Base-by-base conservation (phyloP, 2,329 filamentous ascomycete genomes). In the Alternaria conjuncta region DNA sequence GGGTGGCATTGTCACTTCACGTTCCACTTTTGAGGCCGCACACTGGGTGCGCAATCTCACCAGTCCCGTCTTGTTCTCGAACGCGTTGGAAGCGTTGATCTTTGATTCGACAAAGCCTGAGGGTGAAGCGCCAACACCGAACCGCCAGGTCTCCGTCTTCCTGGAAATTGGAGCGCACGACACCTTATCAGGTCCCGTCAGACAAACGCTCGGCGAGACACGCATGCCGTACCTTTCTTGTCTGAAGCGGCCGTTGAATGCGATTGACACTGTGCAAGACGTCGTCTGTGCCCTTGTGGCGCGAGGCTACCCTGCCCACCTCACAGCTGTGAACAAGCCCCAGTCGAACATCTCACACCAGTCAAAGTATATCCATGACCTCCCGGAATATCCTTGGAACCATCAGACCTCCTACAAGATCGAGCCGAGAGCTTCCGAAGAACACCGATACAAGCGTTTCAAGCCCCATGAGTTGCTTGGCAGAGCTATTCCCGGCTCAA, bases 141-240 rank as follows among this genome's bases (percentile, higher is more conserved):
- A 25, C 4, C 18, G 32, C 15, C 21, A 41, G 5, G 41, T 57
- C 30, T 56, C 65, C 43, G 25, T 65, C 15, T 18, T 74, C 5
- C 11, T 74, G 3, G 71, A 74, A 25, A 58, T 71, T 41, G 71
- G 71, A 15, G 76, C 79, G 10, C 78, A 80, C 20, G 32, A 81
- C 0, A 78, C 82, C 5, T 75, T 86, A 5, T 81, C 80, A 57
- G 77, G 78, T 0, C 83, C 84, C 0, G 75, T 78, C 0, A 71
- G 63, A 3, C 76, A 83, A 56, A 82, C 74, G 1, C 70, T 82
- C 28, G 71, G 55, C 36, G 28, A 51, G 41, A 43, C 41, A 21
- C 20, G 23, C 2, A n/a, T 45, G 28, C 21, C 55, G 20, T 51
- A 56, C 43, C 2, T 62, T 12, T n/a, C 43, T 12, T 28, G 65